A percentile compares a stretch with the other conserved stretches of the same genome.
Evolutionary conservation across 208 protist genomes (phyloP).

Genomic region (Trypanosoma vivax): DNA sequence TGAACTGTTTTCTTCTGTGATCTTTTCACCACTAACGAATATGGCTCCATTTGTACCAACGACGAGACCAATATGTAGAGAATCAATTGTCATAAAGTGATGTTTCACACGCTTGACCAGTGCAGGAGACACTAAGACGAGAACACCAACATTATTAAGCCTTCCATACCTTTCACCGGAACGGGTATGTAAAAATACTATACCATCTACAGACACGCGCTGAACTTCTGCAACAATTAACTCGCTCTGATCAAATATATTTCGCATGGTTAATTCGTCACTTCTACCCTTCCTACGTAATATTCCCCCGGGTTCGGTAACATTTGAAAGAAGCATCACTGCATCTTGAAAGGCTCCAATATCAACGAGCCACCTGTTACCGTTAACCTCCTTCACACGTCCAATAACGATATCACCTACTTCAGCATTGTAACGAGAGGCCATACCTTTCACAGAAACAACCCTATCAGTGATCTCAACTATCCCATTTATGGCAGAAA

Average conservation of each 20-base stretch:
- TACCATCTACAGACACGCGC: conserved; percentile 81
- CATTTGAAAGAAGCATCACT: conserved; percentile 94
- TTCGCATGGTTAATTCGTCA: conserved; percentile 94
- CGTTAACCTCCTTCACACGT: conserved; percentile 84
- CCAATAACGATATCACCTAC: conserved; percentile 97
- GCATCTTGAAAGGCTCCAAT: conserved; percentile 88
- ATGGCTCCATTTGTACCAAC: conserved; percentile 88
- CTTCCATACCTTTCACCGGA: conserved; percentile 81
- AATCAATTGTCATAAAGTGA: conserved; percentile 59
- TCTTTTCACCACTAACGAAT: conserved; percentile 88
- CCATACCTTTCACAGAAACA: conserved; percentile 71
- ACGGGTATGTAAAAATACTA: conserved; percentile 92
- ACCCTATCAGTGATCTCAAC: conserved; percentile 82
- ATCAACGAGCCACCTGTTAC: conserved; percentile 95
- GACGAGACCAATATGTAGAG: conserved; percentile 31
- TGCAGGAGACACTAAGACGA: conserved; percentile 60
- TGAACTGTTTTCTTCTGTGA: not conserved
- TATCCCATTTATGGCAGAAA: conserved; percentile 70
- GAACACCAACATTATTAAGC: conserved; percentile 37
- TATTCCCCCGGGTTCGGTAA: conserved; percentile 96
- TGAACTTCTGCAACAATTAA: conserved; percentile 95
- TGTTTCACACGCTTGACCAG: conserved; percentile 73
- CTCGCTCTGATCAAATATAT: conserved; percentile 95
- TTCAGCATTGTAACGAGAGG: conserved; percentile 89
- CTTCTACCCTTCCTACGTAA: conserved; percentile 84